A percentile compares a stretch with the other conserved stretches of the same genome.
phyloP scores from a whole-genome alignment of 1,284 basidiomycete species.

The Tylopilus orsonianus region DNA sequence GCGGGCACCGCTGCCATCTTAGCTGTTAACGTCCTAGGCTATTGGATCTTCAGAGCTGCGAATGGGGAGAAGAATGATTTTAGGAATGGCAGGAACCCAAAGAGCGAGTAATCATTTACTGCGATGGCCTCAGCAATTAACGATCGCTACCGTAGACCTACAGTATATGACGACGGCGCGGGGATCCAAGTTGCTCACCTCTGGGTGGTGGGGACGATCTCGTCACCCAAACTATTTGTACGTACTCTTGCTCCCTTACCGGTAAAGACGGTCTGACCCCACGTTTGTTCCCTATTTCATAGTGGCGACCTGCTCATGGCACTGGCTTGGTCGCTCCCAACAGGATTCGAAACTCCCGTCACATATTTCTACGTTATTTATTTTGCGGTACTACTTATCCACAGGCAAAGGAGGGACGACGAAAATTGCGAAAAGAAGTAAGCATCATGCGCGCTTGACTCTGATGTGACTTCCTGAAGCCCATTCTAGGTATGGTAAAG shows the following conservation, averaged over 20 bases:
- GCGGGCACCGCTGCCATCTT: conserved; percentile 63
- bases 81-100: conserved; percentile 90
- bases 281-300: background rate
- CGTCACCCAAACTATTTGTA: conserved; percentile 93
- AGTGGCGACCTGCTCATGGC: conserved; percentile 89
- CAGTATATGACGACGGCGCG: conserved; percentile 81
- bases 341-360: conserved; percentile 88
- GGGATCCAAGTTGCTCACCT: conserved; percentile 89
- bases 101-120: conserved; percentile 50
- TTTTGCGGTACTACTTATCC: conserved; percentile 88
- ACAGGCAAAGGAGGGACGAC: conserved; percentile 91
- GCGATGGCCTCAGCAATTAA: conserved; percentile 3
- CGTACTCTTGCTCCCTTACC: conserved; percentile 30
- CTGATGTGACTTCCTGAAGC: background rate
- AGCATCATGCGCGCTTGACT: conserved; percentile 18
- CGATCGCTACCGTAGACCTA: conserved; percentile 52
- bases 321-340: conserved; percentile 93
- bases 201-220: conserved; percentile 97
- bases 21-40: conserved; percentile 73
- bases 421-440: conserved; percentile 89
- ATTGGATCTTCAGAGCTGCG: conserved; percentile 87
- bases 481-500: conserved; percentile 68
- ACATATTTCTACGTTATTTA: conserved; percentile 96
- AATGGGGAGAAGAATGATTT: conserved; percentile 98
- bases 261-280: background rate